Conservation (phyloP, 805 yeast species). For the Blastobotrys parvus region DNA sequence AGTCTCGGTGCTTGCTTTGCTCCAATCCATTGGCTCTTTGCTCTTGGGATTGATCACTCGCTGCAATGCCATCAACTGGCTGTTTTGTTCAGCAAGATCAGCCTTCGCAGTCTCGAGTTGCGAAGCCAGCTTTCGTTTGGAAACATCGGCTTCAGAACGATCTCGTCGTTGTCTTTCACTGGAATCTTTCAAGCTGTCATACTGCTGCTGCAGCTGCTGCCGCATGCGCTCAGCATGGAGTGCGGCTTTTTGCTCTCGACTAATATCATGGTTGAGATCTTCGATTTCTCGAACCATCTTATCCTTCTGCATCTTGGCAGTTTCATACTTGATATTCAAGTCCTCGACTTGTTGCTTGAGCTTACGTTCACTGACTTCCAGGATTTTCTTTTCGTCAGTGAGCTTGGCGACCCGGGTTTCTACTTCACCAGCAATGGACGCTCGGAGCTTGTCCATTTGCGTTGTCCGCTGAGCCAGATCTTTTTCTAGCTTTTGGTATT, state of each 20-base stretch:
- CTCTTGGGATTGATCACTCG: constrained; percentile 16
- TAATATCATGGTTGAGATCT: constrained; percentile 22
- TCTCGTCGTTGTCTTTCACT: constrained; percentile 17
- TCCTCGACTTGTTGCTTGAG: constrained; percentile 18
- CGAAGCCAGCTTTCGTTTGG: constrained; percentile 16
- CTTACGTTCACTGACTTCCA: constrained; percentile 30
- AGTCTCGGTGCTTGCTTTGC: constrained; percentile 31
- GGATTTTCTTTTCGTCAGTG: constrained; percentile 37
- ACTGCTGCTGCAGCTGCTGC: constrained; percentile 15
- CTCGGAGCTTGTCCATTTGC: constrained; percentile 18
- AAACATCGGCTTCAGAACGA: constrained; percentile 19
- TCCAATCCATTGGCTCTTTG: constrained; percentile 26
- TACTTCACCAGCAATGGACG: constrained; percentile 13
- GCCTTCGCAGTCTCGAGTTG: constrained; percentile 14
- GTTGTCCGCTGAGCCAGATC: constrained; percentile 14
- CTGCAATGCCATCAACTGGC: constrained; percentile 32
- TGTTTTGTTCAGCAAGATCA: constrained; percentile 15
- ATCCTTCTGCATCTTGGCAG: constrained; percentile 12
- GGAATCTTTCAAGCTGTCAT: constrained; percentile 12
- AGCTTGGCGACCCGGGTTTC: constrained; percentile 30
- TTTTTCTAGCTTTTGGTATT: constrained; percentile 13
- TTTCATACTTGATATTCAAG: constrained; percentile 10
- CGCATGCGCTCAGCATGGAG: constrained; percentile 15
- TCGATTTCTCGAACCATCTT: constrained; percentile 24
- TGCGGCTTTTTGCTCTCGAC: constrained; percentile 18